Evolutionary conservation across 1,284 basidiomycete genomes (phyloP).

Genomic region (Boletus sp.): DNA sequence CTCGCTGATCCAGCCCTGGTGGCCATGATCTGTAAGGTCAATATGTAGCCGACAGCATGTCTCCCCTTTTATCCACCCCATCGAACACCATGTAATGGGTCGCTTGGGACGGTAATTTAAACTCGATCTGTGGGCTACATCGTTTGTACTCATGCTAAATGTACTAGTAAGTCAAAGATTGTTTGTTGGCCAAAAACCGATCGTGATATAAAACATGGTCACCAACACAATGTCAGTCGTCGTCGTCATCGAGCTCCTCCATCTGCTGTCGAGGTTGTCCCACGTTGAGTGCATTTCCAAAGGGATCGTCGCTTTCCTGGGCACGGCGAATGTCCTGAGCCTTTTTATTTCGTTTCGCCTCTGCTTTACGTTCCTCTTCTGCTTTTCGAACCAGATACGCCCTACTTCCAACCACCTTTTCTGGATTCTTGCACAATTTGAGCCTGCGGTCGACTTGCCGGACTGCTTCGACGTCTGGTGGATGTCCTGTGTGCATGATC

Average conservation of each 20-base stretch:
- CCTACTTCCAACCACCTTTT: slow-evolving; percentile 84
- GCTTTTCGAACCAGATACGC: slow-evolving; percentile 66
- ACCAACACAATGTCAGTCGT: slow-evolving; percentile 25
- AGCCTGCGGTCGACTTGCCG: slow-evolving; percentile 83
- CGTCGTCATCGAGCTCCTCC: slow-evolving; percentile 53
- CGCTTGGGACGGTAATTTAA: slow-evolving; percentile 20
- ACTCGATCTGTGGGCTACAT: slow-evolving; percentile 27
- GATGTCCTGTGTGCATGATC: slow-evolving; percentile 55
- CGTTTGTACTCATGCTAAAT: slow-evolving; percentile 3
- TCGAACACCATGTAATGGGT: slow-evolving; percentile 19
- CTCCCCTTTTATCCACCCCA: slow-evolving; percentile 21
- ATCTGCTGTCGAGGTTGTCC: slow-evolving; percentile 24
- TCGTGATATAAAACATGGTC: background rate
- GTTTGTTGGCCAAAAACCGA: too few species aligned
- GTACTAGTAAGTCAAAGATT: background rate
- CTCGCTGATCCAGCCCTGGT: slow-evolving; percentile 39
- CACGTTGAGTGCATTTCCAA: slow-evolving; percentile 50
- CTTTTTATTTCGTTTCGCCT: slow-evolving; percentile 64
- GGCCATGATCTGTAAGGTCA: slow-evolving; percentile 53
- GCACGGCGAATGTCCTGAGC: slow-evolving; percentile 51
- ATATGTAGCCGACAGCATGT: slow-evolving; percentile 57
- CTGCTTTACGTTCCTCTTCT: slow-evolving; percentile 60
- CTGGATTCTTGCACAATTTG: slow-evolving; percentile 86
- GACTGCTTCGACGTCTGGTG: slow-evolving; percentile 76
- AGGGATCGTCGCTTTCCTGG: slow-evolving; percentile 57